Evolutionary conservation across 2,329 filamentous ascomycete species (phyloP).

Genomic region (Chaetothyriales sp.): DNA sequence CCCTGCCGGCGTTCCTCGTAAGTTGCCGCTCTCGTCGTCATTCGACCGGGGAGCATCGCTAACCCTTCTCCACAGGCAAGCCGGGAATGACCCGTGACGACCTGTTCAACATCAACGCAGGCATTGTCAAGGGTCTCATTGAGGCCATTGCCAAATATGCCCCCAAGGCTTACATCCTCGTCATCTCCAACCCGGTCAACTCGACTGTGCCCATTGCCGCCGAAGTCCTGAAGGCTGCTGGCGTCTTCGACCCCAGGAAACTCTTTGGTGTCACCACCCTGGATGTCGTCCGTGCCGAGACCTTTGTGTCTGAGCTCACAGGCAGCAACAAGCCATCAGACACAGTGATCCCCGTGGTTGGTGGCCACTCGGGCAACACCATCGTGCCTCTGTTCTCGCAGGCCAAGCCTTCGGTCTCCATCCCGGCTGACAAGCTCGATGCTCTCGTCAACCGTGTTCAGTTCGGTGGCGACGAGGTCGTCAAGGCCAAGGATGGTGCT

Average conservation of each 20-base stretch:
- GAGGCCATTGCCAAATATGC: slow-evolving; percentile 74
- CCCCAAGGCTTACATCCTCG: slow-evolving; percentile 85
- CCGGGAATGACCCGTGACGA: slow-evolving; percentile 99
- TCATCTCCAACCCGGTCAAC: slow-evolving; percentile 99
- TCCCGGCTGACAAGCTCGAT: slow-evolving; percentile 80
- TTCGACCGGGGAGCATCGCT: slow-evolving; percentile 11
- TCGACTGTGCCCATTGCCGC: slow-evolving; percentile 95
- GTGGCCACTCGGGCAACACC: slow-evolving; percentile 94
- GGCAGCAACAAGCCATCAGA: slow-evolving; percentile 72
- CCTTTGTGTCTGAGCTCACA: slow-evolving; percentile 74
- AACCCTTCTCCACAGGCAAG: slow-evolving; percentile 51
- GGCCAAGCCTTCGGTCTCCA: slow-evolving; percentile 60
- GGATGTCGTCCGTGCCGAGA: slow-evolving; percentile 95
- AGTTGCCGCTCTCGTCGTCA: slow-evolving; percentile 23
- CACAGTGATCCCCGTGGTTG: slow-evolving; percentile 78
- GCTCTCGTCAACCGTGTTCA: slow-evolving; percentile 86
- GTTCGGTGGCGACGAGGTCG: slow-evolving; percentile 94
- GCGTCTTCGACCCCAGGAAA: slow-evolving; percentile 86
- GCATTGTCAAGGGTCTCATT: slow-evolving; percentile 88
- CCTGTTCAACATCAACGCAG: slow-evolving; percentile 98
- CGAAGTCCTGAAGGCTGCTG: slow-evolving; percentile 85
- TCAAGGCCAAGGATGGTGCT: slow-evolving; percentile 83
- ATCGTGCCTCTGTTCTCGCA: slow-evolving; percentile 97
- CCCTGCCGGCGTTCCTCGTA: slow-evolving; percentile 93
- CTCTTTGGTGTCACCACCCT: slow-evolving; percentile 98